phyloP scores from a whole-genome alignment of 2,329 filamentous ascomycete genomes.

The Myriosclerotinia curreyana region DNA sequence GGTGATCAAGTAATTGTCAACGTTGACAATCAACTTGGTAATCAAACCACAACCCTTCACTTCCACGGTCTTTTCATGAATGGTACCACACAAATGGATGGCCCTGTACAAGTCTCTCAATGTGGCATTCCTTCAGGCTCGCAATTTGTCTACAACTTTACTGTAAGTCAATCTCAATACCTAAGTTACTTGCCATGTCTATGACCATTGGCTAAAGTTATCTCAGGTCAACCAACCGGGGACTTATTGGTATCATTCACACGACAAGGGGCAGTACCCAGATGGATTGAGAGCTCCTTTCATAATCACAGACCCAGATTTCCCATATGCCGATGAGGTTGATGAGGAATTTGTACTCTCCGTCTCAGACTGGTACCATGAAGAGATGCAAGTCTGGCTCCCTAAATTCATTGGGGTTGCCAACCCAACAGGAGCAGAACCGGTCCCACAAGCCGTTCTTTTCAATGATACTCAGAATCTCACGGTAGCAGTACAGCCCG shows the following conservation, averaged over 20 bases:
- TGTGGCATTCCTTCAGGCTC: conserved; percentile 62
- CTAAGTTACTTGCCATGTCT: background rate
- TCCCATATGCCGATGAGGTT: conserved; percentile 47
- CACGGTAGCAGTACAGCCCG: conserved; percentile 57
- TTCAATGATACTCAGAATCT: conserved; percentile 68
- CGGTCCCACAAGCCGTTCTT: conserved; percentile 64
- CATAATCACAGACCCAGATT: conserved; percentile 52
- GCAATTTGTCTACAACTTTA: conserved; percentile 69
- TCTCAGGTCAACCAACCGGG: conserved; percentile 58
- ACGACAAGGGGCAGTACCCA: conserved; percentile 53
- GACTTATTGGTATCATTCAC: conserved; percentile 74
- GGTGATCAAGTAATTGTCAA: conserved; percentile 53
- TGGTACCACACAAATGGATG: conserved; percentile 66
- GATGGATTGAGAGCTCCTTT: conserved; percentile 57
- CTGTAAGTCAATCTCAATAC: conserved; percentile 40
- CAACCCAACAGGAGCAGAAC: conserved; percentile 53
- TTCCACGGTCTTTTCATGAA: conserved; percentile 73
- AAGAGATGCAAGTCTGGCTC: conserved; percentile 49
- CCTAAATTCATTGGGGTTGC: conserved; percentile 46
- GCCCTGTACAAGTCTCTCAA: conserved; percentile 63
- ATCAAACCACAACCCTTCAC: conserved; percentile 61
- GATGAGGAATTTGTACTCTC: conserved; percentile 57
- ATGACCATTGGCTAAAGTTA: conserved; percentile 37
- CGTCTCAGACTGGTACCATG: conserved; percentile 60
- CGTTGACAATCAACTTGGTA: conserved; percentile 44